Percentiles rank a stretch among this genome's conserved stretches.
Evolutionary conservation across 768 basidiomycete species (phyloP).

Genomic region (Trametes villosa): DNA sequence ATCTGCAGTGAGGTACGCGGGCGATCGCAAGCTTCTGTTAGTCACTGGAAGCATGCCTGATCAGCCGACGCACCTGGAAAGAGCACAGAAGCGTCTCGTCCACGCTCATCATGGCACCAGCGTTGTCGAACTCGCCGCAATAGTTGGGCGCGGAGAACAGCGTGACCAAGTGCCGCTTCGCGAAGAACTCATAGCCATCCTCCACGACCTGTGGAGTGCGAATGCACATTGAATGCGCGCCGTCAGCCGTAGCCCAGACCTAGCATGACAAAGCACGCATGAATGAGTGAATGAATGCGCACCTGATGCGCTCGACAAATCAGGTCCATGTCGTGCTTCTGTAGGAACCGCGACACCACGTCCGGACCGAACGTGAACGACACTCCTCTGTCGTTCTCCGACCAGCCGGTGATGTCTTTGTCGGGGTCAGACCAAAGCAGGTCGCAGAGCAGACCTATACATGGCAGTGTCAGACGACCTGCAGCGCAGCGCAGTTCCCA

Average conservation of each 20-base stretch:
- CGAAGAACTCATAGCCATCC: slow-evolving; percentile 99
- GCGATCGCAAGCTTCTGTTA: neutral
- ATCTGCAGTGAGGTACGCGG: slow-evolving; percentile 59
- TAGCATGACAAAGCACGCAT: neutral
- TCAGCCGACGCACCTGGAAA: slow-evolving; percentile 73
- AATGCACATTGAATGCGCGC: slow-evolving; percentile 4
- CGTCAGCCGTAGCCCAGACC: neutral
- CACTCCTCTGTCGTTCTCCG: slow-evolving; percentile 98
- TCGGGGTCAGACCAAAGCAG: slow-evolving; percentile 99
- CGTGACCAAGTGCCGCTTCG: slow-evolving; percentile 95
- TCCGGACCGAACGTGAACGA: slow-evolving; percentile 99
- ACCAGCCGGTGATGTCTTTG: slow-evolving; percentile 99
- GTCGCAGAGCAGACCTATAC: slow-evolving; percentile 87
- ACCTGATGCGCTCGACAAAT: slow-evolving; percentile 99
- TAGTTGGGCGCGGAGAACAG: slow-evolving; percentile 97
- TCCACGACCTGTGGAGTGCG: slow-evolving; percentile 78
- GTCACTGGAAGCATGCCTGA: slow-evolving; percentile 5
- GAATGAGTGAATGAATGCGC: slow-evolving; percentile 34
- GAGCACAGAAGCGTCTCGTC: slow-evolving; percentile 97
- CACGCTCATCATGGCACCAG: slow-evolving; percentile 99
- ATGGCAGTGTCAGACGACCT: neutral
- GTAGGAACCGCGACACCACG: slow-evolving; percentile 96
- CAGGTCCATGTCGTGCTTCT: slow-evolving; percentile 99
- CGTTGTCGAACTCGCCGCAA: slow-evolving; percentile 97
- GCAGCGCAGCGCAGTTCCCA: too few relatives aligned